Evolutionary conservation across 2,329 filamentous ascomycete species (phyloP), one percentile per base, ranked within the genome.

Genomic region (Dactylellina parvicollis): DNA sequence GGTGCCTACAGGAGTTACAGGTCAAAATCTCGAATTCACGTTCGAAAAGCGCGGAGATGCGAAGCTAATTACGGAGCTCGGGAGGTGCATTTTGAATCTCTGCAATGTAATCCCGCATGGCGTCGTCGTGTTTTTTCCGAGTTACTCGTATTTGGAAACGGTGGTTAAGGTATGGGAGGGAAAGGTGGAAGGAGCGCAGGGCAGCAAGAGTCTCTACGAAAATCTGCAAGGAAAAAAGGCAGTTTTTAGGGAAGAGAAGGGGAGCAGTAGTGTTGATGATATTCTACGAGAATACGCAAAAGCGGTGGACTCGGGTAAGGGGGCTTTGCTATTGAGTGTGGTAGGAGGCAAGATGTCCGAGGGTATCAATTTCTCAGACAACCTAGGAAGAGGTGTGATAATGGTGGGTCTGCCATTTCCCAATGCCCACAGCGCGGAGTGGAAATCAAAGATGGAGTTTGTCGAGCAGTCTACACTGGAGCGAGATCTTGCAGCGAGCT

Each of bases 331-430:
- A 0, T 86, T 99, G 24, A 93, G 92, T 60, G 93, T 99, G 2
- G 90, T 99, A 1, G 94, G 94, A 61, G 95, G 95, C 12, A 96
- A 94, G 76, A 89, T 99, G 82, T 96, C 92, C 67, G 95, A 99
- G 81, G 95, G 95, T 76, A 99, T 99, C 82, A 99, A 99, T 81
- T 99, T 99, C 82, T 94, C 92, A 0, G 93, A 99, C 81, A 78
- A 77, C 2, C 87, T 99, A 0, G 95, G 95, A 0, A 89, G 95
- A 24, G 94, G 91, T 60, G 92, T 99, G 7, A 83, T 96, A 12
- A 90, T 98, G n/a, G 87, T 98, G 12, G 95, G 95, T 0, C 83
- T 99, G 2, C 95, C 95, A 0, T 99, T 96, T 77, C 92, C 95
- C 0, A 99, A 98, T 77, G 88, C 92, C 59, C 87, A 91, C 76